These are phyloP conservation scores for Ceratobasidium sp. DNA, from an alignment of 1,284 basidiomycete species.

Conservation along the genomic window DNA sequence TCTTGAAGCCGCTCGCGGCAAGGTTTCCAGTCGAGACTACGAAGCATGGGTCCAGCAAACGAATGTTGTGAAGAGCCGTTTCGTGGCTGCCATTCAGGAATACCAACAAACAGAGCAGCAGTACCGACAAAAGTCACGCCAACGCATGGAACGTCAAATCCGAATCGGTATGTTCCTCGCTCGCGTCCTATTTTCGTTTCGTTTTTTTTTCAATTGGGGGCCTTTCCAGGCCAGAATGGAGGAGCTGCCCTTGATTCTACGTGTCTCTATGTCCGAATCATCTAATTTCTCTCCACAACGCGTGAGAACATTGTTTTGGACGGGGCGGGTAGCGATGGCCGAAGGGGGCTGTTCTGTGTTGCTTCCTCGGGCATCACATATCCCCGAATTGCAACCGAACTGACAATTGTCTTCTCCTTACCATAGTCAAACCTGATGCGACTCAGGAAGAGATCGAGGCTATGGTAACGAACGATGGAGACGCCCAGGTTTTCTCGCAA, in stretches of 20 bases:
- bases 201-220: background rate
- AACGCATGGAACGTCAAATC: slow-evolving; percentile 40
- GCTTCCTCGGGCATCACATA: too few species aligned
- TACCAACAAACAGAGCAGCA: slow-evolving; percentile 40
- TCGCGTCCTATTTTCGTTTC: background rate
- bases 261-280: too few species aligned
- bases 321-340: too few species aligned
- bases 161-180: slow-evolving; percentile 39
- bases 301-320: too few species aligned
- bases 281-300: too few species aligned
- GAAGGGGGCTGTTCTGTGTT: background rate
- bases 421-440: slow-evolving; percentile 93
- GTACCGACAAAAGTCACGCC: slow-evolving; percentile 13
- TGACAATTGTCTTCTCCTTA: too few species aligned
- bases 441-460: slow-evolving; percentile 81
- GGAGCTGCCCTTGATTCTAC: too few species aligned
- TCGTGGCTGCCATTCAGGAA: slow-evolving; percentile 40
- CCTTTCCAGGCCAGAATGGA: too few species aligned
- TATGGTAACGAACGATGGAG: slow-evolving; percentile 79
- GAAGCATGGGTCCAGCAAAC: slow-evolving; percentile 32
- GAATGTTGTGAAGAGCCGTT: slow-evolving; percentile 38
- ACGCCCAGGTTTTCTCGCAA: slow-evolving; percentile 83
- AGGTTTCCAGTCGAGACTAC: slow-evolving; percentile 12
- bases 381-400: too few species aligned
- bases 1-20: slow-evolving; percentile 22